Percentiles rank a stretch among this genome's conserved stretches.
Evolutionary conservation across 805 yeast genomes (phyloP).

Genomic region (Yarrowia sp.): DNA sequence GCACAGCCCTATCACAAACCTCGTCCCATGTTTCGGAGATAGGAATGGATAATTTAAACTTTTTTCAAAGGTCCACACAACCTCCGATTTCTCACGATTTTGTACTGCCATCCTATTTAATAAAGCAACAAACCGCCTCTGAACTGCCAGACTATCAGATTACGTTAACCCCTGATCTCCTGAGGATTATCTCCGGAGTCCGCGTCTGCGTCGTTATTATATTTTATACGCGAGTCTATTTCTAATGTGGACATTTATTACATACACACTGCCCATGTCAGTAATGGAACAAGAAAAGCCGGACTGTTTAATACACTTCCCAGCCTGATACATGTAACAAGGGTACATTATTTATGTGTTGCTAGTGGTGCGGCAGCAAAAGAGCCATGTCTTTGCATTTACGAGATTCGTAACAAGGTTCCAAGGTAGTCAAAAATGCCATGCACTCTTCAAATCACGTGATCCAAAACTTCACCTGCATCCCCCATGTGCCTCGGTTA

Average conservation of each 20-base stretch:
- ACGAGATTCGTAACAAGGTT: not conserved
- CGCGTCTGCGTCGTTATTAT: not conserved
- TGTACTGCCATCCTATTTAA: not conserved
- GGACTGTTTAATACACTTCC: too few species aligned
- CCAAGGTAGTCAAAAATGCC: not conserved
- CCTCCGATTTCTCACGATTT: not conserved
- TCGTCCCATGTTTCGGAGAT: conserved; percentile 15
- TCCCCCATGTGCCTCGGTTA: conserved; percentile 12
- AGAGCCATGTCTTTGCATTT: too few species aligned
- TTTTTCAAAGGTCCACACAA: not conserved
- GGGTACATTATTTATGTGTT: too few species aligned
- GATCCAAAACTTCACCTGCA: not conserved
- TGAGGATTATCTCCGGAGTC: not conserved
- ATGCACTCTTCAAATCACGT: not conserved
- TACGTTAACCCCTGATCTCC: not conserved
- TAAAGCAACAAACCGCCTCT: not conserved
- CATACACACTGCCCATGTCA: too few species aligned
- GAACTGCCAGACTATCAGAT: not conserved
- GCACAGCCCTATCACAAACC: not conserved
- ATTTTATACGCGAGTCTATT: not conserved
- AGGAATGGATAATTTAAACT: not conserved
- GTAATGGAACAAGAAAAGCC: too few species aligned
- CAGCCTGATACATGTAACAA: too few species aligned
- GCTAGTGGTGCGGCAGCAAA: too few species aligned
- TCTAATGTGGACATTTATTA: not conserved